Base-by-base conservation (phyloP, 2,329 filamentous ascomycete species). In the Onygenales sp. region DNA sequence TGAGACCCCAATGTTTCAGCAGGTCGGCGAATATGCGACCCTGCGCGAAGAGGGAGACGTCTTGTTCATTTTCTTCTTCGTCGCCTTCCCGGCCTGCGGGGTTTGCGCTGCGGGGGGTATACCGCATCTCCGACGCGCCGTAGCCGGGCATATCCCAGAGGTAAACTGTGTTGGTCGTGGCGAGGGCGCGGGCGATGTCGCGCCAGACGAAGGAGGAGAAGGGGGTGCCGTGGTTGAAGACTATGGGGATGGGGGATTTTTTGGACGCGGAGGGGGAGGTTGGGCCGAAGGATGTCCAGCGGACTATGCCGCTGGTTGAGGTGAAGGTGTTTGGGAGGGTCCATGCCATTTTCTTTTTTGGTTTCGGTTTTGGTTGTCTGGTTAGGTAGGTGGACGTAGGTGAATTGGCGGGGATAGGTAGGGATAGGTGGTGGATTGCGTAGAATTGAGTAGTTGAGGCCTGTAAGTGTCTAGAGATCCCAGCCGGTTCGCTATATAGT, bases 191-290 rank as follows among this genome's bases (percentile, higher is more conserved):
- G 1, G 70, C 71, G 14, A 70, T 66, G 1, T 64, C 61, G 0
- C 55, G 46, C 70, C 72, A 77, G 7, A 75, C 64, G 0, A 54
- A 58, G 1, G 71, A 75, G 2, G 73, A 75, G 73, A 74, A 77
- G 0, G 75, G 75, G 0, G 75, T 77, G 51, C 75, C 74, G 54
- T 77, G 75, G 7, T 77, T 60, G 39, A 77, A 75, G 10, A 77
- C 59, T 0, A 74, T 53, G 21, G 21, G 21, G 21, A 27, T 27
- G 1, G 21, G 21, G 3, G 21, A 5, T 27, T 27, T 27, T 27
- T 5, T 27, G 21, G 21, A 27, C 0, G 72, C 70, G 14, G 65
- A 69, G 0, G 50, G 53, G 1, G 44, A 36, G 3, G 57, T n/a
- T 3, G 62, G 36, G 7, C 72, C 72, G 0, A 76, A 43, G 0